Evolutionary conservation across 495 filamentous ascomycete species (phyloP).

Genomic region (Apiosordaria backusii): DNA sequence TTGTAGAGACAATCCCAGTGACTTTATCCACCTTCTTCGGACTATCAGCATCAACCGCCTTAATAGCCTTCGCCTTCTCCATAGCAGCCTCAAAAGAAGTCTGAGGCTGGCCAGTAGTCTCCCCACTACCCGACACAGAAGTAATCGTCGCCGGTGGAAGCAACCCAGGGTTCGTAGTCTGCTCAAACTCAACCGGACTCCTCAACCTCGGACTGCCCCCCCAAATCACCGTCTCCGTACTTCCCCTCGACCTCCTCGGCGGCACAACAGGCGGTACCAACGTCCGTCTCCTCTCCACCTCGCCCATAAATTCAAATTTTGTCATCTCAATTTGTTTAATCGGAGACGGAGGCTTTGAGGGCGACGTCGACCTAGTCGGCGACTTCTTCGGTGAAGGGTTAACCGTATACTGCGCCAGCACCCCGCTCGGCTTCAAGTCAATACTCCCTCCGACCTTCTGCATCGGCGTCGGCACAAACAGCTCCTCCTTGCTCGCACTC

Average conservation of each 20-base stretch:
- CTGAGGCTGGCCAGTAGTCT: neutral
- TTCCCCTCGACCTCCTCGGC: neutral
- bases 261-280: neutral
- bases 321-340: neutral
- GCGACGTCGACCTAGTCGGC: neutral
- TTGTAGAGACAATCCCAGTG: neutral
- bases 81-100: neutral
- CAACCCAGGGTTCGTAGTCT: neutral
- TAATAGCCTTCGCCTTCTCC: neutral
- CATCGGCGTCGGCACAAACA: conserved; percentile 7
- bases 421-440: conserved; percentile 19
- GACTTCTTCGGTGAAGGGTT: conserved; percentile 23
- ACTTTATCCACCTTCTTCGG: too few relatives aligned
- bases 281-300: neutral
- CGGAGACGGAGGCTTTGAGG: neutral
- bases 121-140: neutral
- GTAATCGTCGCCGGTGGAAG: too few relatives aligned
- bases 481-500: conserved; percentile 23
- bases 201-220: neutral
- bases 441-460: neutral
- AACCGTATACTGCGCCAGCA: conserved; percentile 31
- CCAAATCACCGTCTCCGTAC: neutral
- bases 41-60: too few relatives aligned
- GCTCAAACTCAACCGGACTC: neutral
- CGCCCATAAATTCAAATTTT: neutral